Evolutionary conservation across 2,329 filamentous ascomycete genomes (phyloP).

Genomic region (Colletotrichum sp.): DNA sequence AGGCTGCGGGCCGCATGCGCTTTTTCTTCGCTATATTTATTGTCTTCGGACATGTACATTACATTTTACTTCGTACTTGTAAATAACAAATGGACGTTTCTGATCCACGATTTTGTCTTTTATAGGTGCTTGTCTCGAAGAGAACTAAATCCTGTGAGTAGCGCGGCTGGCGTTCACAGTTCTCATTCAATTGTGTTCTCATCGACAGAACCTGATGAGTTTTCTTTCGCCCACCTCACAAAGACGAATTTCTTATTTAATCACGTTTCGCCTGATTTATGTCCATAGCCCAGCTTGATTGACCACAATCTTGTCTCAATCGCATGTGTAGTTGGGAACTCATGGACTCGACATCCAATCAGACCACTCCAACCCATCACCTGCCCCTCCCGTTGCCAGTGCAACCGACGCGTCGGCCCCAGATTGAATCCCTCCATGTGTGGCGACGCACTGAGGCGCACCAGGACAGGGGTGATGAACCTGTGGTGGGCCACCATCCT

Average conservation of each 20-base stretch:
- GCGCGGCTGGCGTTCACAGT: too few relatives aligned
- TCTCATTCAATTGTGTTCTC: neutral
- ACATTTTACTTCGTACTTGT: neutral
- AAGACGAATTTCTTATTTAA: neutral
- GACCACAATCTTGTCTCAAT: rapidly evolving
- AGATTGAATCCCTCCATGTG: neutral
- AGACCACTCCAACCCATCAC: neutral
- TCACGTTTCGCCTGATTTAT: rapidly evolving
- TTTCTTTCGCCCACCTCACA: neutral
- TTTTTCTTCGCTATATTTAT: neutral
- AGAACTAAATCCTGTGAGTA: rapidly evolving
- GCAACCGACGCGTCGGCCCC: neutral
- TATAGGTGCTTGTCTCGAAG: rapidly evolving
- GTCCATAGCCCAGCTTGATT: too few relatives aligned
- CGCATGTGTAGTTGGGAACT: neutral
- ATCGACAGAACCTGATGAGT: neutral
- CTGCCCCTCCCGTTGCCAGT: neutral
- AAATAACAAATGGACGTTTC: neutral
- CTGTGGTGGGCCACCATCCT: neutral
- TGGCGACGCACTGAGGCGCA: neutral
- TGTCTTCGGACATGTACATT: neutral
- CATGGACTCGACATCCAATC: neutral
- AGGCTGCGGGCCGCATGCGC: neutral
- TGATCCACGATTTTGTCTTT: neutral
- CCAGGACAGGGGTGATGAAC: neutral